Evolutionary conservation across 257 asterid genomes (phyloP), one percentile per base, ranked within the genome.

Genomic region (Solanum lignicaule): DNA sequence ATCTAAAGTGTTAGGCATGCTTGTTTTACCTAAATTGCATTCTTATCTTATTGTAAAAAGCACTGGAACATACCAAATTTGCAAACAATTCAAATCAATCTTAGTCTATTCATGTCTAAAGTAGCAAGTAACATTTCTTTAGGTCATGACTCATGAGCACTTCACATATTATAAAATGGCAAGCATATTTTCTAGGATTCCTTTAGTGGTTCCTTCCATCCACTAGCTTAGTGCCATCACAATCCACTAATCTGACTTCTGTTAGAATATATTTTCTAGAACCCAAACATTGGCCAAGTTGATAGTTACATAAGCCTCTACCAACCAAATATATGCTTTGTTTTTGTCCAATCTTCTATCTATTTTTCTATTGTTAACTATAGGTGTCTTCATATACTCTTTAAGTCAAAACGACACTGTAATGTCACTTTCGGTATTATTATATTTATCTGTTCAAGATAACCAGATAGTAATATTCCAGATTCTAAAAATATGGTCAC

Each of bases 211-310:
- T 90, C 86, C 32, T 9, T 82, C 78, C 85, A 86, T 58, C 91
- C 92, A 90, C 88, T 89, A 84, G 88, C 88, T 90, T 83, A 90
- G 83, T 89, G 88, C 85, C 69, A 48, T 48, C 68, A 79, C 66
- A 43, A 46, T 79, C 85, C 85, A 79, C 66, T 82, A 66, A 29
- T 48, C 69, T 31, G 16, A 18, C 18, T 82, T 82, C 12, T 48
- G 10, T 82, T 46, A 10, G 43, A 48, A 82, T 48, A 48, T 82
- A 48, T 29, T 9, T 31, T 82, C 9, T 82, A 82, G 88, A 87
- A 72, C 75, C 81, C 60, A 55, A 58, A 55, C 23, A 81, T 5
- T 29, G 41, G 69, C 69, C 41, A 29, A 29, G 43, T 87, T 75
- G 88, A 9, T 83, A 86, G 25, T 87, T 32, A 41, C 55, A 55